Evolutionary conservation across 768 basidiomycete genomes (phyloP).

Genomic region (Crucibulum laeve): DNA sequence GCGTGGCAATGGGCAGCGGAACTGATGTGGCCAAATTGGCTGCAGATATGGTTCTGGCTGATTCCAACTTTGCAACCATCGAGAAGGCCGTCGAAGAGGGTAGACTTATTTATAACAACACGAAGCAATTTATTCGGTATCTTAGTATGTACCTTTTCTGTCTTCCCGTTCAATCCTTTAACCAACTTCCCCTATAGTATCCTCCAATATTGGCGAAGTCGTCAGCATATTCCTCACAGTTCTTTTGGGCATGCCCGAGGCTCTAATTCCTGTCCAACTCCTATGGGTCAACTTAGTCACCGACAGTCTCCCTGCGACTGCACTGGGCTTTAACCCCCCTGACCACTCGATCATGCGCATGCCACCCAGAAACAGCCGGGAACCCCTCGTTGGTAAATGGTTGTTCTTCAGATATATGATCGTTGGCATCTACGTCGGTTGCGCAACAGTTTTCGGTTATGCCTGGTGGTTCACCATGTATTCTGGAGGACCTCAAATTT

Average conservation of each 20-base stretch:
- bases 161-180: background rate
- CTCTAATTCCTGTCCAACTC: conserved; percentile 94
- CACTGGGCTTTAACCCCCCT: conserved; percentile 95
- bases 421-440: conserved; percentile 90
- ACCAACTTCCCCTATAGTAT: conserved; percentile 43
- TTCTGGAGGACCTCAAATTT: conserved; percentile 84
- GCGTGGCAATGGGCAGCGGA: conserved; percentile 98
- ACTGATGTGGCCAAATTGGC: conserved; percentile 98
- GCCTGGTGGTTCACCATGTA: conserved; percentile 99
- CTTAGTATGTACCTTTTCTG: conserved; percentile 58
- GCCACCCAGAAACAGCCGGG: conserved; percentile 84
- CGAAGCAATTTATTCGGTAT: conserved; percentile 99
- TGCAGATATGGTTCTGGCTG: conserved; percentile 96
- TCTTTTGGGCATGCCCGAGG: conserved; percentile 98
- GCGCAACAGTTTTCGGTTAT: conserved; percentile 94
- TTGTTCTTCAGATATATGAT: conserved; percentile 95
- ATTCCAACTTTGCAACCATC: conserved; percentile 97
- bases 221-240: conserved; percentile 98
- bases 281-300: conserved; percentile 99
- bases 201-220: conserved; percentile 96
- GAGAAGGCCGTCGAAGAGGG: conserved; percentile 97
- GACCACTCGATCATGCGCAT: conserved; percentile 97
- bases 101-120: conserved; percentile 97
- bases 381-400: conserved; percentile 91
- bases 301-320: conserved; percentile 93